Base-by-base conservation (phyloP, 1,284 basidiomycete species). In the Salmacisia buchloeana region DNA sequence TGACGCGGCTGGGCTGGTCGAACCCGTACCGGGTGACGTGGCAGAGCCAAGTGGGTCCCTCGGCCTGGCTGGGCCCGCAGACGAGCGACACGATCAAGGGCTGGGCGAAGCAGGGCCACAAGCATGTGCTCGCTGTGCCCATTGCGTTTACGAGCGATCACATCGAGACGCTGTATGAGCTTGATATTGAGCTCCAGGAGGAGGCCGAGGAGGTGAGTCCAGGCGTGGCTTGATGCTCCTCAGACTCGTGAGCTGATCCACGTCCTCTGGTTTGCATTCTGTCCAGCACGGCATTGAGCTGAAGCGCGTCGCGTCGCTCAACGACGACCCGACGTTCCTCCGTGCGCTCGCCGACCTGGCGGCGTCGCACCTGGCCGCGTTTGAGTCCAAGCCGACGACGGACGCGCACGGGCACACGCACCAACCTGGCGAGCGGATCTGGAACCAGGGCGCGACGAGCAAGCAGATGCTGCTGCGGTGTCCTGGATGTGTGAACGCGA, bases 141-240 rank as follows among this genome's bases (percentile, higher is more conserved):
- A 93, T 99, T 68, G 94, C 96, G 21, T 99, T 99, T 82, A 99
- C 96, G 21, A 92, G 89, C 79, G 96, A 99, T 82, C 96, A 98
- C 81, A 97, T 99, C 77, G 96, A 99, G 83, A 99, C 96, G 27
- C 84, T 99, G 54, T 98, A 90, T 80, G 96, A 98, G 82, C 85
- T 98, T 57, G 96, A 99, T 81, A 81, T 94, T 62, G 96, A 99
- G 81, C 94, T 97, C 74, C 85, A 85, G 66, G 89, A 89, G 81
- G 94, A 98, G 81, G 94, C 90, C 6, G 85, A 86, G 76, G 88
- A 94, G 86, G 92, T 92, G 73, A 75, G 86, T 18, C 35, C 41
- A 6, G 21, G 1, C 33, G 10, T 38, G 6, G 9, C 27, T 41
- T 12, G 21, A 34, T 33, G 35, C 27, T 39, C 27, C 9, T 58